These are phyloP conservation scores for button mushroom (Agaricus bisporus) DNA, from an alignment of 768 basidiomycete species.

Conservation along the genomic window DNA sequence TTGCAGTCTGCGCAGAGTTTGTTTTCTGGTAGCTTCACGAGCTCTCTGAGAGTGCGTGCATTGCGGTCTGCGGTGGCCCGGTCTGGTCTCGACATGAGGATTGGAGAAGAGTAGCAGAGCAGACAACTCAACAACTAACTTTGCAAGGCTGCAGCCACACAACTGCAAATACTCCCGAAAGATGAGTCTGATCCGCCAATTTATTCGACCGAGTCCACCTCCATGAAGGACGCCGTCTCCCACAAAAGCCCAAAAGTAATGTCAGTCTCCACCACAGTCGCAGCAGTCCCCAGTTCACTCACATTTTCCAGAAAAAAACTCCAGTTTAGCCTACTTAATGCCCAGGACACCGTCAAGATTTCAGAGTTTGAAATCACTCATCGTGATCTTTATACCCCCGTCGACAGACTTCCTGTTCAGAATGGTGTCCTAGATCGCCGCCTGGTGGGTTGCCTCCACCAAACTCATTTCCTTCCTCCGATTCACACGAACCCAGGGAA, in stretches of 20 bases:
- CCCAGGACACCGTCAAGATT: conserved; percentile 92
- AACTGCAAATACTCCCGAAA: background rate
- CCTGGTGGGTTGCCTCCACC: conserved; percentile 47
- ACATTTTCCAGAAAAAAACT: conserved; percentile 70
- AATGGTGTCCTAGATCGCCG: conserved; percentile 92
- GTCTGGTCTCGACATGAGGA: conserved; percentile 58
- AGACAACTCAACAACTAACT: too few relatives aligned
- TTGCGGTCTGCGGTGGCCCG: conserved; percentile 81
- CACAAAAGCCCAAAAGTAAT: conserved; percentile 81
- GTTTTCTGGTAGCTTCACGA: conserved; percentile 87
- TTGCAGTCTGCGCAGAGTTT: conserved; percentile 97
- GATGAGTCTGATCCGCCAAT: conserved; percentile 9
- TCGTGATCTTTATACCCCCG: conserved; percentile 83
- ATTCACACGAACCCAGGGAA: conserved; percentile 53
- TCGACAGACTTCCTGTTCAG: conserved; percentile 78
- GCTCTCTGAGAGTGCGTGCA: conserved; percentile 72
- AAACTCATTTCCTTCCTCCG: background rate
- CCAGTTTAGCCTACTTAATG: conserved; percentile 90
- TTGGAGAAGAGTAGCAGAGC: too few relatives aligned
- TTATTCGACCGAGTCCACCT: conserved; percentile 6
- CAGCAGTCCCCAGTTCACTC: conserved; percentile 7
- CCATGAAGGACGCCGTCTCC: conserved; percentile 79
- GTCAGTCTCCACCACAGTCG: conserved; percentile 31
- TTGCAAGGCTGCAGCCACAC: too few relatives aligned
- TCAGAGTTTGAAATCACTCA: conserved; percentile 96